Percentiles rank a stretch among this genome's conserved stretches.
Conservation (phyloP, 1,284 basidiomycete species). For the Cryptococcus maquisensis region DNA sequence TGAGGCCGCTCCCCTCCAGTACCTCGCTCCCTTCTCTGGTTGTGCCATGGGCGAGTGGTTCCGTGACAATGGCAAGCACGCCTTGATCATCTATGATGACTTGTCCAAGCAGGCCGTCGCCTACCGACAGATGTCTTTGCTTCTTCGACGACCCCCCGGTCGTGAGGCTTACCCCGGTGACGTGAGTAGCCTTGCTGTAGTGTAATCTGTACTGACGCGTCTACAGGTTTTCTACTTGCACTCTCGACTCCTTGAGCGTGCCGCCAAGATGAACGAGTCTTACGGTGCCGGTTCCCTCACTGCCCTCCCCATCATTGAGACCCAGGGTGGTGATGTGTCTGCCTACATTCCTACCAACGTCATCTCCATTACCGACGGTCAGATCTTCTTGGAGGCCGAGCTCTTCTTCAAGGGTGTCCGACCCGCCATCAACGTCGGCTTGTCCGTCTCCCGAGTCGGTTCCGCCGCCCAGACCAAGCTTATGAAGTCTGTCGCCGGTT, state of each 20-base stretch:
- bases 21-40: constrained; percentile 98
- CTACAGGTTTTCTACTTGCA: constrained; percentile 93
- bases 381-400: constrained; percentile 99
- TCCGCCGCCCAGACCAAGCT: constrained; percentile 99
- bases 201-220: constrained; percentile 1
- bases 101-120: constrained; percentile 99
- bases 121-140: constrained; percentile 99
- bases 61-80: constrained; percentile 97
- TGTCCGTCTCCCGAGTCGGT: constrained; percentile 99
- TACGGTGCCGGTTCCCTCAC: constrained; percentile 97
- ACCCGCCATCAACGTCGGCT: constrained; percentile 99
- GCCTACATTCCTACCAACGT: constrained; percentile 83
- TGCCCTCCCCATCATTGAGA: constrained; percentile 98
- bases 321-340: constrained; percentile 99
- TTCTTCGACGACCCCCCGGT: constrained; percentile 99
- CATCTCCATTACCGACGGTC: constrained; percentile 94
- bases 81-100: constrained; percentile 99
- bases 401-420: constrained; percentile 99
- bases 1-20: constrained; percentile 97
- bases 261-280: constrained; percentile 99
- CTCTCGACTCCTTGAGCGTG: constrained; percentile 99
- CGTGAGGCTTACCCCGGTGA: constrained; percentile 99
- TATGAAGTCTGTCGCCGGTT: constrained; percentile 99
- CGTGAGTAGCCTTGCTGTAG: constrained; percentile 24
- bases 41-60: constrained; percentile 99